phyloP scores from a whole-genome alignment of 1,284 basidiomycete genomes.

The Apiotrichum gamsii region DNA sequence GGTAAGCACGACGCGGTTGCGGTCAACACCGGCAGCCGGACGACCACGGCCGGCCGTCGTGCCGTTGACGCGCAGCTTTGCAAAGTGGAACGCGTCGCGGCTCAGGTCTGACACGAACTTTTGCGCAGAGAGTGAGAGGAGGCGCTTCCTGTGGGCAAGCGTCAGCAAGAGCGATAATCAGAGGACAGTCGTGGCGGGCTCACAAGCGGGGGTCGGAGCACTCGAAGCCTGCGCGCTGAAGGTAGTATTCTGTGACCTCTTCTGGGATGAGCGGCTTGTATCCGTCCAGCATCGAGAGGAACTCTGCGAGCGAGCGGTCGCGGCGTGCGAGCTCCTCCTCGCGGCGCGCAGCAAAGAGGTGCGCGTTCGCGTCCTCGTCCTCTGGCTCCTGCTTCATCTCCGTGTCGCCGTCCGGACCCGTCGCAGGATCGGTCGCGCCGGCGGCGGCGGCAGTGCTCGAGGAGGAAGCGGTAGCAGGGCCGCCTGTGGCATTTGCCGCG shows the following conservation, averaged over 20 bases:
- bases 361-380: conserved; percentile 5
- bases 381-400: not conserved
- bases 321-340: conserved; percentile 71
- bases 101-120: conserved; percentile 98
- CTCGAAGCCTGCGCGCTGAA: conserved; percentile 93
- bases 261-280: conserved; percentile 98
- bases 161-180: no score
- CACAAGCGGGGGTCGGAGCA: conserved; percentile 87
- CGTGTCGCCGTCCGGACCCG: conserved; percentile 12
- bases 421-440: conserved; percentile 10
- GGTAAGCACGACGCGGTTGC: conserved; percentile 89
- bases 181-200: conserved; percentile 34
- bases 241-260: conserved; percentile 96
- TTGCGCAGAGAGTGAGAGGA: conserved; percentile 91
- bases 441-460: no score
- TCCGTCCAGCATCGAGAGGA: conserved; percentile 91
- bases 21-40: conserved; percentile 55
- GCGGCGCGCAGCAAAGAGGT: conserved; percentile 40
- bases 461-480: no score
- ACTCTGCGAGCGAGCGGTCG: conserved; percentile 81
- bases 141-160: conserved; percentile 62
- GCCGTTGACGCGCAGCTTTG: conserved; percentile 71
- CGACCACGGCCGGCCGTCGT: conserved; percentile 46
- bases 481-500: no score
- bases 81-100: conserved; percentile 94